Evolutionary conservation across 1,284 basidiomycete genomes (phyloP).

Genomic region (Meripilus lineatus): DNA sequence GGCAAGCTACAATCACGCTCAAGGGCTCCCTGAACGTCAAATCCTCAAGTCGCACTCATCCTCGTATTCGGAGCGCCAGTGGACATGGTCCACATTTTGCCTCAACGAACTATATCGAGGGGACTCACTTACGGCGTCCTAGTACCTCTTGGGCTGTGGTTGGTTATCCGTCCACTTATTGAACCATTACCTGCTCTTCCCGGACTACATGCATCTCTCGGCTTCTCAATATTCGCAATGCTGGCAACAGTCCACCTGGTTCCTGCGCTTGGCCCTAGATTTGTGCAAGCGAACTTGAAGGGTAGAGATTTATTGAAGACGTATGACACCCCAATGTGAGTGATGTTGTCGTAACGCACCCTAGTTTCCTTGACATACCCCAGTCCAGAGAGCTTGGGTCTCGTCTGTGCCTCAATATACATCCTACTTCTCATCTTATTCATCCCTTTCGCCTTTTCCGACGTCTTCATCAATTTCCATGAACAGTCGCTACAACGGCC

Average conservation of each 20-base stretch:
- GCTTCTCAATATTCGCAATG: conserved; percentile 79
- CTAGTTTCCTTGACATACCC: conserved; percentile 1
- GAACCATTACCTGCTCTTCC: conserved; percentile 65
- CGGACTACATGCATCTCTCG: conserved; percentile 67
- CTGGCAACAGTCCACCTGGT: conserved; percentile 69
- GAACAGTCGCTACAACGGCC: conserved; percentile 21
- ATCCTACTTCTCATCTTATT: conserved; percentile 83
- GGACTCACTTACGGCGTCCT: too few species aligned
- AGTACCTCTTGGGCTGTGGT: conserved; percentile 64
- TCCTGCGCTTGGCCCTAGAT: conserved; percentile 69
- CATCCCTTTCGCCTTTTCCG: conserved; percentile 86
- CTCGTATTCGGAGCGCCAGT: too few species aligned
- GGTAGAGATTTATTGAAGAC: conserved; percentile 82
- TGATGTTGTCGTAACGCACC: conserved; percentile 13
- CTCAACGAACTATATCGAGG: too few species aligned
- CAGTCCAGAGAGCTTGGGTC: conserved; percentile 88
- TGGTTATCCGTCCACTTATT: conserved; percentile 62
- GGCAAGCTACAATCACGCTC: too few species aligned
- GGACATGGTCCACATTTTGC: too few species aligned
- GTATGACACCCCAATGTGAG: conserved; percentile 69
- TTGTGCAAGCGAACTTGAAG: conserved; percentile 72
- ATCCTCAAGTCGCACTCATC: too few species aligned
- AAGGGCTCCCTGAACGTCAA: too few species aligned
- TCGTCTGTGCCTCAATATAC: conserved; percentile 88
- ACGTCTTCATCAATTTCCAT: conserved; percentile 51